Base-by-base conservation (phyloP, 1,284 basidiomycete species). In the Cutaneotrichosporon sp. region DNA sequence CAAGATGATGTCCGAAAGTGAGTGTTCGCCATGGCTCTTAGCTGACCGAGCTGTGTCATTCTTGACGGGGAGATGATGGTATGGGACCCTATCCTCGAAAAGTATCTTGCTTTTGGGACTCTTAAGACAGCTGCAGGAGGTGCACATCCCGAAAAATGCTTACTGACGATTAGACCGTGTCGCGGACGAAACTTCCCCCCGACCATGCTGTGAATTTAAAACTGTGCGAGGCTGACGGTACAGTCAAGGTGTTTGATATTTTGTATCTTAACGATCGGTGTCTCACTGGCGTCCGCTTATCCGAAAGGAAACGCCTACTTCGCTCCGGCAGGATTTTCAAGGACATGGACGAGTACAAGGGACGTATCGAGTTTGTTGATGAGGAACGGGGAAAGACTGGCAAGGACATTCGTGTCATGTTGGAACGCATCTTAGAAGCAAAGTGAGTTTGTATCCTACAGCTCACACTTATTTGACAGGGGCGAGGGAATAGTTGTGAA, bases 1-100 rank as follows among this genome's bases (percentile, higher is more conserved):
- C 81, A 87, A 61, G 67, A 79, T 2, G 80, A 84, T 4, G 80
- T 96, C 4, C 81, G 86, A 10, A 86, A 90, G 90, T 92, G 62
- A 62, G 88, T 75, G 19, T 32, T 25, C 24, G 7, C 24, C 1
- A 8, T 5, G 42, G 7, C 11, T 26, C 14, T 29, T 0, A 34
- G 32, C 55, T 54, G 22, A 51, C 17, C 2, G 37, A 5, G 10
- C 55, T 94, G 92, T 46, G 84, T 92, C 61, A 89, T 97, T 39
- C 75, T 97, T 16, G 92, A 97, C 62, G 92, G 93, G 0, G 93
- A 97, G 71, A 96, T 97, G 92, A 77, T 97, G 37, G 93, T 93
- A 3, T 96, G 88, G 87, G 92, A 97, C 69, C 92, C 92, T 0
- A 78, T 86, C 2, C 84, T 88, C 0, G 85, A 87, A 59, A 82